These are phyloP conservation scores for Apiospora aurea DNA, from an alignment of 2,329 filamentous ascomycete genomes.

Conservation along the genomic window DNA sequence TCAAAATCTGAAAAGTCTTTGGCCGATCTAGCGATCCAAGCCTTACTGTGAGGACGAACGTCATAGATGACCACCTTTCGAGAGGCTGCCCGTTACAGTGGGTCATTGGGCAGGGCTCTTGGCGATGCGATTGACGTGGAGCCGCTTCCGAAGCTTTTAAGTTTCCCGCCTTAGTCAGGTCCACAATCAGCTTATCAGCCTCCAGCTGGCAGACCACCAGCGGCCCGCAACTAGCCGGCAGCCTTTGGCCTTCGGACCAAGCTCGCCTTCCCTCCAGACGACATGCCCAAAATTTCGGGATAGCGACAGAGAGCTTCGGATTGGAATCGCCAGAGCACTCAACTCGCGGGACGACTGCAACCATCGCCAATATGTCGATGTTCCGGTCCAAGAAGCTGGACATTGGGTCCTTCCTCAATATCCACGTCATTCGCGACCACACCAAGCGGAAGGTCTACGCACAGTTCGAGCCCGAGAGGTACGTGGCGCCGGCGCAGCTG, in stretches of 20 bases:
- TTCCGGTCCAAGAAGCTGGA: slow-evolving; percentile 92
- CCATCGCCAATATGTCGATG: slow-evolving; percentile 70
- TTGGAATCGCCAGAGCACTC: neutral
- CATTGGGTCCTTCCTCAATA: slow-evolving; percentile 85
- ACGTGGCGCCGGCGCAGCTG: slow-evolving; percentile 36
- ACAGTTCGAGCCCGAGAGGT: slow-evolving; percentile 88
- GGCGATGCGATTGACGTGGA: slow-evolving; percentile 8
- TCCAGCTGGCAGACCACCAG: neutral
- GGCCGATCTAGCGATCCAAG: slow-evolving; percentile 14
- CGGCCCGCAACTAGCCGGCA: slow-evolving; percentile 10
- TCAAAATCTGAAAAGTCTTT: slow-evolving; percentile 17
- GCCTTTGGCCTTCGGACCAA: neutral
- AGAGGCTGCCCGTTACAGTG: slow-evolving; percentile 7
- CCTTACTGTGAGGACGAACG: neutral
- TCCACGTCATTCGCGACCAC: slow-evolving; percentile 89
- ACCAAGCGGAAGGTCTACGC: slow-evolving; percentile 95
- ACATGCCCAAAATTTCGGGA: slow-evolving; percentile 20
- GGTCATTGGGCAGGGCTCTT: neutral
- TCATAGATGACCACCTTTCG: slow-evolving; percentile 15
- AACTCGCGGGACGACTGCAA: neutral
- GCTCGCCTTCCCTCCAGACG: slow-evolving; percentile 13
- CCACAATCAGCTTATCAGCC: slow-evolving; percentile 19
- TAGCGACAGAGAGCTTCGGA: neutral
- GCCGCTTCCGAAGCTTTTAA: slow-evolving; percentile 9
- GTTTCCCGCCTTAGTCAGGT: neutral